These are phyloP conservation scores for Tritrichomonas foetus DNA, from an alignment of 208 protist species.

Conservation along the genomic window DNA sequence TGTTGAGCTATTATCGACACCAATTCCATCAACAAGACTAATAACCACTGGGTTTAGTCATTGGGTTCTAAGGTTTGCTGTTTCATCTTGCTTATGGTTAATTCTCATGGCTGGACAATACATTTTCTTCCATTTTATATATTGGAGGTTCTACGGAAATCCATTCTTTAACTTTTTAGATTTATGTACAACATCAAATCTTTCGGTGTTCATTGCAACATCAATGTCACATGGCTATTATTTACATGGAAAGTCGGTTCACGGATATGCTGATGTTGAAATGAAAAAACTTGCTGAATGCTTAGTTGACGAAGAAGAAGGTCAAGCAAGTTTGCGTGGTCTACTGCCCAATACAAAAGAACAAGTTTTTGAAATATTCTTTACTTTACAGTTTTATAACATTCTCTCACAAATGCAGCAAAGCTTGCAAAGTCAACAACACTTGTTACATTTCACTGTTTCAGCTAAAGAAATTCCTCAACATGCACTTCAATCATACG, in stretches of 20 bases:
- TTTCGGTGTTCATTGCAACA: not conserved
- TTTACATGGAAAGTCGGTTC: not conserved
- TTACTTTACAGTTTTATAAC: not conserved
- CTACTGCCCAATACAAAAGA: not conserved
- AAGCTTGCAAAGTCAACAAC: too few relatives aligned
- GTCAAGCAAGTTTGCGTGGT: not conserved
- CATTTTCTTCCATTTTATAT: not conserved
- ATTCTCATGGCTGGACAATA: not conserved
- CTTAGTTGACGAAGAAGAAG: not conserved
- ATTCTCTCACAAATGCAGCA: too few relatives aligned
- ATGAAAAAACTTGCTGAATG: not conserved
- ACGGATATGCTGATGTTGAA: not conserved
- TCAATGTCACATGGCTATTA: not conserved
- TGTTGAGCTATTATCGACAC: not conserved
- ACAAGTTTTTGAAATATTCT: not conserved
- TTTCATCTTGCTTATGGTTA: not conserved
- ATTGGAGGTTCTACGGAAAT: not conserved
- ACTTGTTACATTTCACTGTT: not conserved
- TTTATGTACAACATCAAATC: not conserved
- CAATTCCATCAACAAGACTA: not conserved
- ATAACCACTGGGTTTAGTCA: not conserved
- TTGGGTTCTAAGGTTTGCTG: not conserved
- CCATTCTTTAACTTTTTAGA: slow-evolving; percentile 4
- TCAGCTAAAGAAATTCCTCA: not conserved
- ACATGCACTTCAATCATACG: too few relatives aligned